A percentile compares a stretch with the other conserved stretches of the same genome.
These are phyloP conservation scores for Daldinia caldariorum DNA, from an alignment of 495 filamentous ascomycete genomes.

Conservation along the genomic window DNA sequence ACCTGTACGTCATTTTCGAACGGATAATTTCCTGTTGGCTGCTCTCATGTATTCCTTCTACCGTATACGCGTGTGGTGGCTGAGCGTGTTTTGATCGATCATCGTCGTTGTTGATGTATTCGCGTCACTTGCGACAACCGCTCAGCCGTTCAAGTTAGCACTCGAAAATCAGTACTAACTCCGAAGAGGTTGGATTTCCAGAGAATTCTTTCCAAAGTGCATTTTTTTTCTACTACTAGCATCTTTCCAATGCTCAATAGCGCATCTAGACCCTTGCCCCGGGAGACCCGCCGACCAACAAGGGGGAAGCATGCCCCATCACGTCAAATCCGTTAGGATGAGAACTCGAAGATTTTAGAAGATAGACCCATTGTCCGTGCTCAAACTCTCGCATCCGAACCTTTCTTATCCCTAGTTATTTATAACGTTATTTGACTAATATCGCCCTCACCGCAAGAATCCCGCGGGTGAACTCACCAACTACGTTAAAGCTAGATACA, in stretches of 20 bases:
- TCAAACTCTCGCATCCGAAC: constrained; percentile 38
- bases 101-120: constrained; percentile 27
- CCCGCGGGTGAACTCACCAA: constrained; percentile 36
- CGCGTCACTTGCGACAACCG: constrained; percentile 25
- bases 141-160: constrained; percentile 1
- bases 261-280: constrained; percentile 34
- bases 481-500: constrained; percentile 30
- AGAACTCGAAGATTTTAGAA: constrained; percentile 30
- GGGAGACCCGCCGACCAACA: constrained; percentile 45
- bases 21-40: constrained; percentile 34
- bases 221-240: constrained; percentile 14
- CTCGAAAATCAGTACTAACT: constrained; percentile 25
- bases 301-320: constrained; percentile 26
- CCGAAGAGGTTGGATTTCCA: constrained; percentile 28
- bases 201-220: constrained; percentile 35
- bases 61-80: constrained; percentile 37
- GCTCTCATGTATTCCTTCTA: constrained; percentile 14
- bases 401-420: constrained; percentile 38
- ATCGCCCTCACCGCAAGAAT: constrained; percentile 48
- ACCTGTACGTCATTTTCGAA: constrained; percentile 36
- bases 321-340: constrained; percentile 37
- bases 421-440: constrained; percentile 43
- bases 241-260: constrained; percentile 22
- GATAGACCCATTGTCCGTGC: constrained; percentile 41
- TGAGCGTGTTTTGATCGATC: constrained; percentile 31